Base-by-base conservation (phyloP, 495 filamentous ascomycete species). In the Emericellopsis terricola region DNA sequence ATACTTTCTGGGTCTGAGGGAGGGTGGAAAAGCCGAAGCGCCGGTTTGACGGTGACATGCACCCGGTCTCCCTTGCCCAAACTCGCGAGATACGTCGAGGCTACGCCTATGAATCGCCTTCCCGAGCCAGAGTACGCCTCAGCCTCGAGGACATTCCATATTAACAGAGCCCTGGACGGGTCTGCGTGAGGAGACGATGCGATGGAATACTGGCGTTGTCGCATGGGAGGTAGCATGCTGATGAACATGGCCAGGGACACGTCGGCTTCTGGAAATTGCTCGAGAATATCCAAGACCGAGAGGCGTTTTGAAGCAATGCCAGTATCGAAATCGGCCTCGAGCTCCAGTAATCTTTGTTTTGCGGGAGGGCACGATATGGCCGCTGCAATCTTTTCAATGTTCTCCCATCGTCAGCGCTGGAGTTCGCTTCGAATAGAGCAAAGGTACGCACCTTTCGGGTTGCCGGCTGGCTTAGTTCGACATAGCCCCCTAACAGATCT, bases 131-230 rank as follows among this genome's bases (percentile, higher is more conserved):
- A 63, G 8, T 68, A 56, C 6, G 73, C 61, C 0, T 69, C 65
- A 3, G 58, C 57, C 33, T 70, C 63, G 45, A 80, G 61, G n/a
- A 83, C 60, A 4, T 58, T 59, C 60, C 74, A 81, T 8, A 78
- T 83, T 16, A 86, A 57, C 0, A 69, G 73, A 15, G 68, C 71
- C 40, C 60, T 57, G 3, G 52, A 55, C 0, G 72, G 63, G 50
- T 77, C 46, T 56, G 52, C 44, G 34, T 61, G 60, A 0, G 79
- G 79, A 0, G 79, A 83, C 0, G 78, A 83, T 11, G 79, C 84
- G 52, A 87, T 82, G 24, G 70, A 78, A 50, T 85, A 87, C 48
- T 80, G 75, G 7, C 81, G 69, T 9, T 75, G 62, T 13, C 76
- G 73, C 64, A 87, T 75, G 0, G 77, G 77, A 1, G 75, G 75